Evolutionary conservation across 2,329 filamentous ascomycete genomes (phyloP).

Genomic region (Ceratocystis smalleyi): DNA sequence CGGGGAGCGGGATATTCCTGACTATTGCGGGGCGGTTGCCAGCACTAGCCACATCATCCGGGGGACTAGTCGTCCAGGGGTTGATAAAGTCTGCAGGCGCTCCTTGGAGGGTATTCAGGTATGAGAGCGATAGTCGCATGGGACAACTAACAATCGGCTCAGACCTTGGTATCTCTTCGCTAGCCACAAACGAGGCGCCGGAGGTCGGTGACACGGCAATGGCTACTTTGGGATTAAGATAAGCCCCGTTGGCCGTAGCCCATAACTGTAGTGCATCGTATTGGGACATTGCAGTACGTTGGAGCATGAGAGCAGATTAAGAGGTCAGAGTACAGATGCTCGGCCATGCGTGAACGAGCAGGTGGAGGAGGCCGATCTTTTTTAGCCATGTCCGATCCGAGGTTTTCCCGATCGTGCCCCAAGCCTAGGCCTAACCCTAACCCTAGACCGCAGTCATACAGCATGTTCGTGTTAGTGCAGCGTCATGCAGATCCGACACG

Average conservation of each 20-base stretch:
- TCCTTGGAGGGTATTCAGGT: slow-evolving; percentile 35
- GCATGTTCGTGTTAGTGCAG: not conserved
- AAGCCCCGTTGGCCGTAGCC: slow-evolving; percentile 32
- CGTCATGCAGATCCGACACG: not conserved
- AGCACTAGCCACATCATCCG: not conserved
- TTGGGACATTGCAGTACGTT: not conserved
- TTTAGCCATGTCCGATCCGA: not conserved
- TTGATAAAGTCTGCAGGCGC: slow-evolving; percentile 19
- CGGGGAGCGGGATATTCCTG: slow-evolving; percentile 28
- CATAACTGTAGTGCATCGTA: slow-evolving; percentile 30
- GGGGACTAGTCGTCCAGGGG: slow-evolving; percentile 1
- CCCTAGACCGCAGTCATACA: not conserved
- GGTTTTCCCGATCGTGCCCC: not conserved
- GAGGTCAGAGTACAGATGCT: not conserved
- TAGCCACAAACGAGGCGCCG: slow-evolving; percentile 40
- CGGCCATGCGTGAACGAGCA: not conserved
- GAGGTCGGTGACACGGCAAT: slow-evolving; percentile 36
- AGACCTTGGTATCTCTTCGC: slow-evolving; percentile 22
- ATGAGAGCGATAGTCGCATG: slow-evolving; percentile 40
- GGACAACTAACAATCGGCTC: slow-evolving; percentile 38
- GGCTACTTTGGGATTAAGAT: slow-evolving; percentile 36
- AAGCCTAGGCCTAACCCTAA: too few species aligned
- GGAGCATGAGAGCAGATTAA: not conserved
- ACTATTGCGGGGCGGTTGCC: slow-evolving; percentile 11
- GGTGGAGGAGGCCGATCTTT: too few species aligned